Evolutionary conservation across 164 flowering plant genomes (phyloP).

Genomic region (Nymphaea colorata): DNA sequence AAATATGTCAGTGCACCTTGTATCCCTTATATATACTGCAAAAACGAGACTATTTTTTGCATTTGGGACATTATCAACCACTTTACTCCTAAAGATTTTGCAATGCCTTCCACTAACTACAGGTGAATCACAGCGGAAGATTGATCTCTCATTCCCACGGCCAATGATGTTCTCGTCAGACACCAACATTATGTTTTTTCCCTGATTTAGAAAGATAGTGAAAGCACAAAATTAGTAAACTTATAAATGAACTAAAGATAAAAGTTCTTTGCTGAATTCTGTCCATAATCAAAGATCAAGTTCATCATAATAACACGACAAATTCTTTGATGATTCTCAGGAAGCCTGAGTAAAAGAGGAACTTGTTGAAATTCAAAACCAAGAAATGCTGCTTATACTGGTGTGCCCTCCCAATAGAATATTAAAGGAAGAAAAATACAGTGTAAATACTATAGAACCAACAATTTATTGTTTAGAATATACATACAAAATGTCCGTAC

Average conservation of each 20-base stretch:
- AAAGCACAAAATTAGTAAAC: conserved; percentile 6
- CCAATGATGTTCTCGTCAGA: conserved; percentile 71
- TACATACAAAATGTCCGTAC: not conserved
- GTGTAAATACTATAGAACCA: too few species aligned
- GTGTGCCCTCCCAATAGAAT: too few species aligned
- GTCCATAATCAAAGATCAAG: not conserved
- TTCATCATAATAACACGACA: not conserved
- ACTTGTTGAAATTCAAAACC: too few species aligned
- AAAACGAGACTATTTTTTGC: conserved; percentile 9
- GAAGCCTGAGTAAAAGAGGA: not conserved
- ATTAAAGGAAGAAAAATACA: too few species aligned
- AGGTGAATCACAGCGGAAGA: conserved; percentile 52
- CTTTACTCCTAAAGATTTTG: conserved; percentile 43
- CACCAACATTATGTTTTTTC: conserved; percentile 60
- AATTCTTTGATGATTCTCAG: not conserved
- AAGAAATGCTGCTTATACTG: too few species aligned
- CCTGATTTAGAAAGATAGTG: conserved; percentile 33
- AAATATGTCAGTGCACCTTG: conserved; percentile 38
- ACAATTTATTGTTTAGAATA: not conserved
- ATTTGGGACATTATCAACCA: conserved; percentile 21
- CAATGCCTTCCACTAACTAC: conserved; percentile 78
- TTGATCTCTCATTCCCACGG: conserved; percentile 41
- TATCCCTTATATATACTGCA: conserved; percentile 58
- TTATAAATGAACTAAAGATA: not conserved
- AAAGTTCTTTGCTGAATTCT: not conserved